Base-by-base conservation (phyloP, 164 flowering plant species). In the Chimonanthus praecox region DNA sequence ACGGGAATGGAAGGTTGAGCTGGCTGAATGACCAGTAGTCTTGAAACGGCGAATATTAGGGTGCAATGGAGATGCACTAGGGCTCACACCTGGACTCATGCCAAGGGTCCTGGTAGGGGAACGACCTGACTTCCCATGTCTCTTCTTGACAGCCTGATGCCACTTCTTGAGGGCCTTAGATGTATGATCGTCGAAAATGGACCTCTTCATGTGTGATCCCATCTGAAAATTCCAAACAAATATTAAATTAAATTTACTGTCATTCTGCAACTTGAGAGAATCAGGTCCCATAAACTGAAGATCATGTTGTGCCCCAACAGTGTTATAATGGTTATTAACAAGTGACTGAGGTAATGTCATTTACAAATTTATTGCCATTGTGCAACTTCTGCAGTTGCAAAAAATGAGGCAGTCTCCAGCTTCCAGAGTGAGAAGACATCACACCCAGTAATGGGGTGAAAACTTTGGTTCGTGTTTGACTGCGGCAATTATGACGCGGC, bases 121-220 rank as follows among this genome's bases (percentile, higher is more conserved):
- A 47, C 9, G 49, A 43, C 49, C 73, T n/a, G 77, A 51, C 70
- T 72, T 80, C 46, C 7, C 83, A 0, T 16, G 70, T 74, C 82
- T 87, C 80, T 89, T 88, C 85, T 89, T 88, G 5, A 67, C 64
- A 1, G 92, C 97, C 3, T 83, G 83, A 44, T 84, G 96, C 98
- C 99, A 92, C 44, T 83, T 81, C 84, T 79, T 88, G 10, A 95
- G 80, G 5, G 97, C 99, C 85, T 87, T 92, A 2, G 88, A 84
- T 9, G 98, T 92, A 77, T 92, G 89, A 21, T 92, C 97, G 18
- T 95, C 99, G 62, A 94, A 95, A 7, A 91, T 82, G 4, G 97
- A 86, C 70, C 74, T 81, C 87, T 92, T 95, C 99, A 92, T 92
- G 58, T 83, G 86, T 50, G 97, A 91, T 63, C 99, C 99, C 99